Conservation (phyloP, 2,329 filamentous ascomycete species). For the Xylariaceae sp. region DNA sequence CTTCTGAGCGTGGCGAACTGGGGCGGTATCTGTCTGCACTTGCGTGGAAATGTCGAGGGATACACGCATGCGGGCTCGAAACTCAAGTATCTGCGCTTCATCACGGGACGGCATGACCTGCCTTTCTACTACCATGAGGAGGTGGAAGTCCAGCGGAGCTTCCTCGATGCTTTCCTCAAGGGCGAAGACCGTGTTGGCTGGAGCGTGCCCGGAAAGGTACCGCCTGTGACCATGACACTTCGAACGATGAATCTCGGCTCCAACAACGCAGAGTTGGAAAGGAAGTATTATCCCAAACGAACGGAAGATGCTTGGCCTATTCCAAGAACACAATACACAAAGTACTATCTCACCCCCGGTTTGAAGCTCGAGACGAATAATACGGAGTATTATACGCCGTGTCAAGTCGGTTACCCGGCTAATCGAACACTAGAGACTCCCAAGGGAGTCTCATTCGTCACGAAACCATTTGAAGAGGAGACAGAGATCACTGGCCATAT, state of each 20-base stretch:
- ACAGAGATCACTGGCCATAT: conserved; percentile 67
- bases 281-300: conserved; percentile 44
- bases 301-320: conserved; percentile 63
- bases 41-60: conserved; percentile 64
- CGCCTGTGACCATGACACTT: conserved; percentile 56
- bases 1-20: conserved; percentile 64
- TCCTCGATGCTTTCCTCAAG: conserved; percentile 67
- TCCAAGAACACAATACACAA: conserved; percentile 57
- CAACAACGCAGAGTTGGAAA: conserved; percentile 59
- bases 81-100: conserved; percentile 64
- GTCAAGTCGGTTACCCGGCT: conserved; percentile 53
- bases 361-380: conserved; percentile 36
- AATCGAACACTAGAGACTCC: conserved; percentile 52
- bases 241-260: conserved; percentile 63
- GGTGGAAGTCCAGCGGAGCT: conserved; percentile 61
- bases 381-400: conserved; percentile 22
- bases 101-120: conserved; percentile 64
- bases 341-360: conserved; percentile 52
- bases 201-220: conserved; percentile 51
- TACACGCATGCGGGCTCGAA: conserved; percentile 59
- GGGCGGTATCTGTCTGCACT: conserved; percentile 64
- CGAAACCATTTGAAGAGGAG: conserved; percentile 52
- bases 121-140: conserved; percentile 68
- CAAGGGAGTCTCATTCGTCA: conserved; percentile 53
- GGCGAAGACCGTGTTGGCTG: conserved; percentile 59